Conservation (phyloP, 1,284 basidiomycete species). For the Boletellus dicymbophilus region DNA sequence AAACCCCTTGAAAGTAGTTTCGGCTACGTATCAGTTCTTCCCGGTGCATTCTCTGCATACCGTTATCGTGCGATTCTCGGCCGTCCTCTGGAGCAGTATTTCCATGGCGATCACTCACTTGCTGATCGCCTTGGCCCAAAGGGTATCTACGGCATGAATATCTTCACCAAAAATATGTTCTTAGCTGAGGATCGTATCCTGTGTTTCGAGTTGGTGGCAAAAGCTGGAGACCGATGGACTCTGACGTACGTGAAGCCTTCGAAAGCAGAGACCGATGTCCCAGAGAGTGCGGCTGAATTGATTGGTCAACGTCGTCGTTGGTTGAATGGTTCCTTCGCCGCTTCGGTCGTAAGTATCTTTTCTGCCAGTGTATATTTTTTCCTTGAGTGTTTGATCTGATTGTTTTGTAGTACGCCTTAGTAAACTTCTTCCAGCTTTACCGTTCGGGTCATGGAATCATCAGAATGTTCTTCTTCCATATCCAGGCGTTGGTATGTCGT, state of each 20-base stretch:
- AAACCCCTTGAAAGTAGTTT: constrained; percentile 95
- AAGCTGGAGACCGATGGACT: constrained; percentile 85
- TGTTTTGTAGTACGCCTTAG: constrained; percentile 74
- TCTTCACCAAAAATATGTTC: constrained; percentile 97
- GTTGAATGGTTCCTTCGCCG: constrained; percentile 97
- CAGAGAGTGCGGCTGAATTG: constrained; percentile 86
- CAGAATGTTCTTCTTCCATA: constrained; percentile 93
- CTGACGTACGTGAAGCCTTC: constrained; percentile 94
- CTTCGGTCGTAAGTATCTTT: constrained; percentile 73
- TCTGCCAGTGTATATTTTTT: background rate
- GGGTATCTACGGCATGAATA: constrained; percentile 97
- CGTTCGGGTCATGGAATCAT: constrained; percentile 81
- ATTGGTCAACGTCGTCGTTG: constrained; percentile 96
- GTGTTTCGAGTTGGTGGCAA: constrained; percentile 96
- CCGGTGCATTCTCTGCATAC: constrained; percentile 97
- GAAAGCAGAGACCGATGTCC: constrained; percentile 95
- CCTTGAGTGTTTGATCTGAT: background rate
- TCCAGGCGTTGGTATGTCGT: constrained; percentile 79
- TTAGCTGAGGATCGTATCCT: constrained; percentile 96
- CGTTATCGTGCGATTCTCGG: constrained; percentile 91
- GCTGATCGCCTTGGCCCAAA: constrained; percentile 92
- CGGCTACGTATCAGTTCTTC: constrained; percentile 94
- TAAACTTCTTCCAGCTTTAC: constrained; percentile 94
- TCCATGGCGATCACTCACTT: constrained; percentile 96
- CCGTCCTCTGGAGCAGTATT: constrained; percentile 94